phyloP scores from a whole-genome alignment of 2,329 filamentous ascomycete genomes.

The Incumbomyces lentus region DNA sequence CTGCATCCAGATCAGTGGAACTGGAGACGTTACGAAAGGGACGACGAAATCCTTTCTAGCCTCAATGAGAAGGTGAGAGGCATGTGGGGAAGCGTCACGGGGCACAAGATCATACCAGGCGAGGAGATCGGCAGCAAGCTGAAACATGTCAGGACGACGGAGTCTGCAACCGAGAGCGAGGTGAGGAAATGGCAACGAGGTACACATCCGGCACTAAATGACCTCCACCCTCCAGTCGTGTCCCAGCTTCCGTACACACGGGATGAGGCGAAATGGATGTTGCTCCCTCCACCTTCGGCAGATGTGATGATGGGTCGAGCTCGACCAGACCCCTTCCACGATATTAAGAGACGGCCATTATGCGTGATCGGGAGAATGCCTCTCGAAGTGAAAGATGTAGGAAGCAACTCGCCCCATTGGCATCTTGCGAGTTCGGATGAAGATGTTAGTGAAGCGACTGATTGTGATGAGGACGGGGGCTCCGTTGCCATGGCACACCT shows the following conservation, averaged over 20 bases:
- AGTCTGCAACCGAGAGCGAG: constrained; percentile 25
- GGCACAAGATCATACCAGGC: background rate
- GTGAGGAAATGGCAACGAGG: constrained; percentile 28
- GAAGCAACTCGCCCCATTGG: background rate
- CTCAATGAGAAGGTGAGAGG: constrained; percentile 15
- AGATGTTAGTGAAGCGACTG: background rate
- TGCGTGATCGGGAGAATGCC: constrained; percentile 14
- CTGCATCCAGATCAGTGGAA: constrained; percentile 57
- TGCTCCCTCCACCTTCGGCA: constrained; percentile 80
- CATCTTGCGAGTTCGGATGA: background rate
- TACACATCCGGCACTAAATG: constrained; percentile 65
- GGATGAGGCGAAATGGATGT: constrained; percentile 77
- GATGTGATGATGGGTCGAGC: constrained; percentile 85
- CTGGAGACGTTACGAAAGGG: constrained; percentile 66
- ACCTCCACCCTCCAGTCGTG: constrained; percentile 75
- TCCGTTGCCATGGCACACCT: background rate
- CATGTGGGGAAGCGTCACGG: constrained; percentile 16
- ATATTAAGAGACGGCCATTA: constrained; percentile 13
- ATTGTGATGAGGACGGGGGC: background rate
- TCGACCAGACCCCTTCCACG: constrained; percentile 20
- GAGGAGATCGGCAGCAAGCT: background rate
- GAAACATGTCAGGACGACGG: background rate
- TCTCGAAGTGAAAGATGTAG: background rate
- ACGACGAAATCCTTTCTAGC: constrained; percentile 82
- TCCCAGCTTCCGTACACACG: constrained; percentile 60